Percentiles rank a stretch among this genome's conserved stretches.
Evolutionary conservation across 768 basidiomycete species (phyloP).

Genomic region (Pleurotus citrinopileatus): DNA sequence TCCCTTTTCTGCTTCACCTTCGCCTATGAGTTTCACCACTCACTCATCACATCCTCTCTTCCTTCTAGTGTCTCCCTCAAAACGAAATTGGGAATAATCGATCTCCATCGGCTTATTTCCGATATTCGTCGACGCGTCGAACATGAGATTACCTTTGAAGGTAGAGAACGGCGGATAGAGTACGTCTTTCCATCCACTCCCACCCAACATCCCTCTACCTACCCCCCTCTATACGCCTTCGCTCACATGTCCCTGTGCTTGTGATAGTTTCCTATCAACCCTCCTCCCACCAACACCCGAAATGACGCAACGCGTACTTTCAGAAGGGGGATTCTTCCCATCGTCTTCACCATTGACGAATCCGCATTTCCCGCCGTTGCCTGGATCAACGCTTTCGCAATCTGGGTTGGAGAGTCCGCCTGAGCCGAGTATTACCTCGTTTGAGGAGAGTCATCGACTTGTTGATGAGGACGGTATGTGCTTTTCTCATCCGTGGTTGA

Average conservation of each 20-base stretch:
- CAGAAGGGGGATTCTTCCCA: slow-evolving; percentile 52
- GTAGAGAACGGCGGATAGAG: slow-evolving; percentile 54
- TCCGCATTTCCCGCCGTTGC: background rate
- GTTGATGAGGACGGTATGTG: background rate
- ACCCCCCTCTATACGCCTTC: no score
- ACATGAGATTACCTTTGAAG: slow-evolving; percentile 61
- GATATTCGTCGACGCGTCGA: slow-evolving; percentile 81
- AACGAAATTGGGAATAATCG: slow-evolving; percentile 63
- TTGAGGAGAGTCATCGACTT: background rate
- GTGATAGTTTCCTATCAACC: slow-evolving; percentile 64
- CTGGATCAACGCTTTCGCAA: background rate
- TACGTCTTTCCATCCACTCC: slow-evolving; percentile 33
- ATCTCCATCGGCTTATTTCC: slow-evolving; percentile 63
- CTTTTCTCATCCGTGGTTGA: no score
- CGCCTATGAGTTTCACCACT: no score
- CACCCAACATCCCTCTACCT: slow-evolving; percentile 8
- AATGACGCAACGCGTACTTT: slow-evolving; percentile 64
- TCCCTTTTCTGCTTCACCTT: no score
- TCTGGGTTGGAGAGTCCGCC: background rate
- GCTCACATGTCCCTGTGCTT: background rate
- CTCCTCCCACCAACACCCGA: slow-evolving; percentile 75
- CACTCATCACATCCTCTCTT: background rate
- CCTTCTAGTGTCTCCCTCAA: slow-evolving; percentile 78
- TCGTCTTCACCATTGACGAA: background rate
- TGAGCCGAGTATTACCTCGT: background rate